A percentile compares a stretch with the other conserved stretches of the same genome.
Evolutionary conservation across 169 alveolate species (phyloP).

Genomic region (Cryptosporidium andersoni): DNA sequence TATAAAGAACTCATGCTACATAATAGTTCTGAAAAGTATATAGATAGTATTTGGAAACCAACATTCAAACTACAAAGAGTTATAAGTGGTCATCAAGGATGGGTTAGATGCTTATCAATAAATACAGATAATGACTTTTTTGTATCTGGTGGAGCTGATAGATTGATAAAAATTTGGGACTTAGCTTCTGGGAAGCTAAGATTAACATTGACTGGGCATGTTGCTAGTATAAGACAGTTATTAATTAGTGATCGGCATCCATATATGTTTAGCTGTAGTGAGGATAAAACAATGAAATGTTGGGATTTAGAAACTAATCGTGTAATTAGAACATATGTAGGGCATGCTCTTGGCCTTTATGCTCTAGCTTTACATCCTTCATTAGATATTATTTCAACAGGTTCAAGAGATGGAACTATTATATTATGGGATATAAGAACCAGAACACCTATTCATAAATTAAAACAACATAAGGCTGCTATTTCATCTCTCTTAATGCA

Average conservation of each 20-base stretch:
- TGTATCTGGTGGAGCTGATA: constrained; percentile 96
- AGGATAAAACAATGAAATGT: constrained; percentile 95
- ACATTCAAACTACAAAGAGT: constrained; percentile 97
- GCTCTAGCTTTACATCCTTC: constrained; percentile 95
- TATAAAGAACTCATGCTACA: neutral
- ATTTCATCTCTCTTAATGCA: constrained; percentile 89
- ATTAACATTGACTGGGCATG: constrained; percentile 97
- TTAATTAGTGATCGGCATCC: constrained; percentile 94
- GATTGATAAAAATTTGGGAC: constrained; percentile 98
- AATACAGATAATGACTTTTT: constrained; percentile 96
- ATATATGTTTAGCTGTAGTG: constrained; percentile 97
- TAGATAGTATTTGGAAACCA: constrained; percentile 88
- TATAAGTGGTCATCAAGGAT: constrained; percentile 97
- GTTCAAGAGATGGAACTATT: constrained; percentile 98
- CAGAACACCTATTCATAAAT: constrained; percentile 89
- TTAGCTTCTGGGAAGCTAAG: constrained; percentile 94
- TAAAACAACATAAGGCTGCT: constrained; percentile 96
- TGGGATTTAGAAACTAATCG: constrained; percentile 99
- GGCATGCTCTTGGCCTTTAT: constrained; percentile 96
- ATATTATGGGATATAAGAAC: constrained; percentile 99
- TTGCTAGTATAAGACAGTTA: constrained; percentile 93
- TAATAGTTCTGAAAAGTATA: neutral
- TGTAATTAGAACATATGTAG: constrained; percentile 96
- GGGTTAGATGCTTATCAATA: constrained; percentile 97
- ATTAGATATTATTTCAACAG: constrained; percentile 93